A percentile compares a stretch with the other conserved stretches of the same genome.
Conservation (phyloP, 2,329 filamentous ascomycete species). For the Aspergillus ochraceus region DNA sequence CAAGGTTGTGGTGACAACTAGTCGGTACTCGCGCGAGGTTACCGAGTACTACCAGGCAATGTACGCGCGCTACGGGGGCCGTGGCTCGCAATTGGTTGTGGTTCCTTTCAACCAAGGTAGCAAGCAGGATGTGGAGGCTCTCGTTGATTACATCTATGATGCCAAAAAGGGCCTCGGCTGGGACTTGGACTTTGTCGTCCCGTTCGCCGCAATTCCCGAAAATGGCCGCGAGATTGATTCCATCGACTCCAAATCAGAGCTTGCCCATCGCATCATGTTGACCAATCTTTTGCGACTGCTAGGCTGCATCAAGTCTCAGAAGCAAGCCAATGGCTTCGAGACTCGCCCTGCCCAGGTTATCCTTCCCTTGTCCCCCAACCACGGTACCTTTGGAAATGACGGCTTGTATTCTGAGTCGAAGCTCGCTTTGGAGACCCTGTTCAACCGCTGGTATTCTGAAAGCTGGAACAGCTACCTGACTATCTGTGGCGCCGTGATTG, state of each 20-base stretch:
- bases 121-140: slow-evolving; percentile 93
- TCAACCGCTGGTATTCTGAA: slow-evolving; percentile 98
- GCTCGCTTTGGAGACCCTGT: slow-evolving; percentile 91
- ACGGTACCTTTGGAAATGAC: slow-evolving; percentile 97
- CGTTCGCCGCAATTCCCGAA: slow-evolving; percentile 96
- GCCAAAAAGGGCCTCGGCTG: slow-evolving; percentile 94
- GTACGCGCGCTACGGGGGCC: slow-evolving; percentile 91
- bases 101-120: slow-evolving; percentile 99
- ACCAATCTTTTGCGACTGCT: slow-evolving; percentile 93
- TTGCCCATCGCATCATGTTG: slow-evolving; percentile 98
- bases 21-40: slow-evolving; percentile 92
- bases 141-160: slow-evolving; percentile 96
- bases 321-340: slow-evolving; percentile 82
- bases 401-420: slow-evolving; percentile 98
- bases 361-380: slow-evolving; percentile 92
- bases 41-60: slow-evolving; percentile 99
- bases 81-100: slow-evolving; percentile 93
- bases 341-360: slow-evolving; percentile 96
- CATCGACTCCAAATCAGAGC: slow-evolving; percentile 95
- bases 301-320: slow-evolving; percentile 86
- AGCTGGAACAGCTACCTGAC: slow-evolving; percentile 97
- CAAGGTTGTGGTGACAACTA: slow-evolving; percentile 95
- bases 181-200: slow-evolving; percentile 95
- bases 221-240: slow-evolving; percentile 96
- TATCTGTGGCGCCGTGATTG: slow-evolving; percentile 96